Percentiles rank a stretch among this genome's conserved stretches.
Evolutionary conservation across 2,329 filamentous ascomycete species (phyloP).

Genomic region (Albifimbria verrucaria): DNA sequence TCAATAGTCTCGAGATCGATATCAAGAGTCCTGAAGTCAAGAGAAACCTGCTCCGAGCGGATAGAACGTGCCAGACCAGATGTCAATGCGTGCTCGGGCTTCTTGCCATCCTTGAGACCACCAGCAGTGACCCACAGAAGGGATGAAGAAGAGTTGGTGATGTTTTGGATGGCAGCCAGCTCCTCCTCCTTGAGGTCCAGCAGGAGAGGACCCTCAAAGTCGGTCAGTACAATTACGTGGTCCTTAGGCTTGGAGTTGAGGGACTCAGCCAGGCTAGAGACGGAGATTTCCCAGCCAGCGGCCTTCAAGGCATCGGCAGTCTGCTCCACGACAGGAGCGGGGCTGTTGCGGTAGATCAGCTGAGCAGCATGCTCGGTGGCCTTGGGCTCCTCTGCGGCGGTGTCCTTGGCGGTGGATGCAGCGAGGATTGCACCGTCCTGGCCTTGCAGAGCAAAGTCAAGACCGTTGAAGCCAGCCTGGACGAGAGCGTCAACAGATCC

Average conservation of each 20-base stretch:
- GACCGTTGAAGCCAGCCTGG: not conserved
- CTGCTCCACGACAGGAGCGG: conserved; percentile 9
- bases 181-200: conserved; percentile 19
- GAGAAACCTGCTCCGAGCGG: conserved; percentile 19
- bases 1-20: conserved; percentile 14
- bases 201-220: conserved; percentile 24
- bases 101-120: conserved; percentile 17
- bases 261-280: conserved; percentile 4
- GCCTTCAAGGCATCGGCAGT: conserved; percentile 10
- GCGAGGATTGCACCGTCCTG: not conserved
- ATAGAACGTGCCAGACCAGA: conserved; percentile 20
- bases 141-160: conserved; percentile 16
- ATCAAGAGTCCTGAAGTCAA: conserved; percentile 20
- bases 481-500: not conserved
- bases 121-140: conserved; percentile 26
- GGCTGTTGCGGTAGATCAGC: conserved; percentile 11
- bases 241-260: conserved; percentile 5
- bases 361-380: conserved; percentile 1
- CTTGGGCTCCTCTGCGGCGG: not conserved
- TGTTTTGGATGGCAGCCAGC: conserved; percentile 19
- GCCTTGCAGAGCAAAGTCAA: not conserved
- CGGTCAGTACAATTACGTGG: conserved; percentile 24
- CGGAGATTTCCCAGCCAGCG: conserved; percentile 10
- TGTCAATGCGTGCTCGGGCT: conserved; percentile 21
- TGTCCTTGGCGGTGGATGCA: not conserved